Conservation (phyloP, 805 yeast genomes). For the Kazachstania africana region DNA sequence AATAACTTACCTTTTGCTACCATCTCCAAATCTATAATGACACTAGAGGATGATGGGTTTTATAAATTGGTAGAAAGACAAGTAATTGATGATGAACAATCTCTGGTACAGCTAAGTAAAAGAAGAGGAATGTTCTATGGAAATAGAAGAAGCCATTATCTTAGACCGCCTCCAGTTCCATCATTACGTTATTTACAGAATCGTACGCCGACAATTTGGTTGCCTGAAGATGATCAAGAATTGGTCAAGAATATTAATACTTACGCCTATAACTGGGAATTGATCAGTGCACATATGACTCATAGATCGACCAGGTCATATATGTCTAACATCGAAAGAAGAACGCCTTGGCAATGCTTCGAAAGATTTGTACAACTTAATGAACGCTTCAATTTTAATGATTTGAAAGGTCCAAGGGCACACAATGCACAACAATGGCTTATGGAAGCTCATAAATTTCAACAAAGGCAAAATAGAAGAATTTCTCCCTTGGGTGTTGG, state of each 20-base stretch:
- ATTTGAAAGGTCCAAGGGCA: slow-evolving; percentile 80
- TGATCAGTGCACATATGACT: slow-evolving; percentile 72
- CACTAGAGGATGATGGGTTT: slow-evolving; percentile 54
- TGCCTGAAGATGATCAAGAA: slow-evolving; percentile 82
- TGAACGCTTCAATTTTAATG: slow-evolving; percentile 75
- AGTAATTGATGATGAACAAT: slow-evolving; percentile 31
- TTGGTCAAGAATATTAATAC: slow-evolving; percentile 75
- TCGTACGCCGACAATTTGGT: slow-evolving; percentile 90
- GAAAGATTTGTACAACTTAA: slow-evolving; percentile 90
- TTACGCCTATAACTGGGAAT: slow-evolving; percentile 85
- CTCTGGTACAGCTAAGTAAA: slow-evolving; percentile 24
- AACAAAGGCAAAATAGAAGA: slow-evolving; percentile 76
- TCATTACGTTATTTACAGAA: slow-evolving; percentile 65
- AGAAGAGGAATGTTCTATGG: slow-evolving; percentile 34
- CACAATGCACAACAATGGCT: slow-evolving; percentile 82
- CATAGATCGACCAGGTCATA: slow-evolving; percentile 57
- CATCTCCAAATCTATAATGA: slow-evolving; percentile 53
- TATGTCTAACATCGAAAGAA: slow-evolving; percentile 78
- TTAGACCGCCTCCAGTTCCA: slow-evolving; percentile 91
- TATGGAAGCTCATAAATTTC: slow-evolving; percentile 82
- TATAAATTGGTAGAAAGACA: slow-evolving; percentile 43
- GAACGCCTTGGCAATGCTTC: slow-evolving; percentile 98
- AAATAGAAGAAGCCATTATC: slow-evolving; percentile 45
- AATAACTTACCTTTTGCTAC: slow-evolving; percentile 36
- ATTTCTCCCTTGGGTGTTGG: slow-evolving; percentile 92